phyloP scores from a whole-genome alignment of 2,329 filamentous ascomycete genomes.

The Arthroderma sp. region DNA sequence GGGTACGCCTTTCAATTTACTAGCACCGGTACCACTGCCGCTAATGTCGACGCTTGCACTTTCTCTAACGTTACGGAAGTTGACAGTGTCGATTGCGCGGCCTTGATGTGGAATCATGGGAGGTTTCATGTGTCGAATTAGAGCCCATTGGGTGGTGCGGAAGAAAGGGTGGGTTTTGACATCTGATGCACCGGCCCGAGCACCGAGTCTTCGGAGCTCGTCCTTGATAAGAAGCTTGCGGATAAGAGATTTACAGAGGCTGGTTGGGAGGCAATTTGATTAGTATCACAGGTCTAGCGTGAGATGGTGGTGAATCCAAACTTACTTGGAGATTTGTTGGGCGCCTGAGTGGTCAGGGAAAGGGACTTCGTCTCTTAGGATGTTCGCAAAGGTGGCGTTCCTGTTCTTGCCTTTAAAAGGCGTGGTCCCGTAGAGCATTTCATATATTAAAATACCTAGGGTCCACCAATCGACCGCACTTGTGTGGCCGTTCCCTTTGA shows the following conservation, averaged over 20 bases:
- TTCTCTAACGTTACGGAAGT: constrained; percentile 97
- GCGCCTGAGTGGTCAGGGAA: constrained; percentile 81
- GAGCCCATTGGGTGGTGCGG: constrained; percentile 86
- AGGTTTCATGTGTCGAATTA: constrained; percentile 94
- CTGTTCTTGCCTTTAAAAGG: constrained; percentile 99
- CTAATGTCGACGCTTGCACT: constrained; percentile 74
- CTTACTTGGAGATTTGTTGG: constrained; percentile 85
- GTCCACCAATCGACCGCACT: constrained; percentile 99
- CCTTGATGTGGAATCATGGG: constrained; percentile 90
- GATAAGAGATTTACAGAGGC: constrained; percentile 91
- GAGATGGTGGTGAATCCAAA: constrained; percentile 12
- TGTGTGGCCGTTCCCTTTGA: constrained; percentile 95
- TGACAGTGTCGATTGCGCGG: constrained; percentile 81
- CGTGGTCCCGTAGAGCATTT: constrained; percentile 97
- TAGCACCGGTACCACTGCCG: constrained; percentile 16
- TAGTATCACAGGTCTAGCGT: not conserved
- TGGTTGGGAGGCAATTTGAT: constrained; percentile 24
- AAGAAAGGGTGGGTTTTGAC: constrained; percentile 97
- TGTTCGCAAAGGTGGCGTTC: constrained; percentile 96
- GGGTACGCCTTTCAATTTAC: constrained; percentile 59
- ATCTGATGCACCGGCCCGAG: constrained; percentile 87
- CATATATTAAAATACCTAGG: constrained; percentile 88
- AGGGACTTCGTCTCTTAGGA: constrained; percentile 84
- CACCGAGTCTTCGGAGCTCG: constrained; percentile 82
- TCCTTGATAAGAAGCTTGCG: constrained; percentile 97